Evolutionary conservation across 441 rosid genomes (phyloP), one percentile per base, ranked within the genome.

Genomic region (Flueggea neowawraea): DNA sequence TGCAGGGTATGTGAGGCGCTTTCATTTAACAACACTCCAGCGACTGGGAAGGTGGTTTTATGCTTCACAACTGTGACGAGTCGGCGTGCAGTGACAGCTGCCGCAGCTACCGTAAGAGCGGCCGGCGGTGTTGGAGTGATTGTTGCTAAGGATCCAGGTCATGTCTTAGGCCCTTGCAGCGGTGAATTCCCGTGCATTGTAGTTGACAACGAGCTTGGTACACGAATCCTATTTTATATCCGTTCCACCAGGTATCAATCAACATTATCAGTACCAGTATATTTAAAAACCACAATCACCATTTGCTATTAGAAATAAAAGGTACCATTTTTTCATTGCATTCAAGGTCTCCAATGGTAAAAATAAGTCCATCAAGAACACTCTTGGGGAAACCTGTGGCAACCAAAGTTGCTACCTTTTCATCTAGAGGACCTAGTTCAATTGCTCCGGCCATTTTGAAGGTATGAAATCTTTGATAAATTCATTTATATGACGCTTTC

Each of bases 381-480:
- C 54, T 73, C 16, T 63, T 75, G 13, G 85, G 79, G 49, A 55
- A 61, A 48, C 82, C 73, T 31, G 39, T 80, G 4, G 44, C 69
- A 15, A 69, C 90, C 10, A 66, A 64, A 43, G 77, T 76, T 12
- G 79, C 89, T 6, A 61, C 54, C 11, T 84, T 84, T 69, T 84
- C 89, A 17, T 84, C 84, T 36, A 72, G 84, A 36, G 84, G 87
- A 16, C 92, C 90, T 22, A 86, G 55, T 58, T 49, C 79, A 10
- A 11, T 70, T 6, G 69, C 80, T 48, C 85, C 90, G 4, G 77
- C 79, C 10, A 81, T 85, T 78, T 81, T 88, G 44, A 72, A 82
- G 86, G 85, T 75, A 66, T 33, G 44, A 49, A 15, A 28, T 6
- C 12, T 16, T 32, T 44, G 28, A 31, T 13, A 33, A 31, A 5